Percentiles rank a stretch among this genome's conserved stretches.
phyloP scores from a whole-genome alignment of 2,329 filamentous ascomycete genomes.

The Claviceps sp. region DNA sequence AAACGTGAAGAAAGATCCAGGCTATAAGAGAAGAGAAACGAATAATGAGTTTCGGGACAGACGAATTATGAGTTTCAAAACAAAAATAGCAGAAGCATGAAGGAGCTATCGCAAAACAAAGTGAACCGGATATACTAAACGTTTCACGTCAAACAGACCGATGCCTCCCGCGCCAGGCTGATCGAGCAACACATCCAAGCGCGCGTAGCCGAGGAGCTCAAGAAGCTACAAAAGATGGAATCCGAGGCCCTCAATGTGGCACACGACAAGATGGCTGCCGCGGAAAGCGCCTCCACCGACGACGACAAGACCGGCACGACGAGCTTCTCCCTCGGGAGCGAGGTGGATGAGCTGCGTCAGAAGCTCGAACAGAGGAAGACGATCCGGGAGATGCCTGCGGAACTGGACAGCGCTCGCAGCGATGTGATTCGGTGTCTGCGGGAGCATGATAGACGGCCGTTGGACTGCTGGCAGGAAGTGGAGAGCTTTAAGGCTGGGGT shows the following conservation, averaged over 20 bases:
- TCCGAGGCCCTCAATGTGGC: constrained; percentile 54
- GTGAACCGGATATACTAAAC: neutral
- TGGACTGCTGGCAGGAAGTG: constrained; percentile 93
- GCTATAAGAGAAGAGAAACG: too few relatives aligned
- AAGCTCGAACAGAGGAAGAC: constrained; percentile 51
- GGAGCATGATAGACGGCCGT: constrained; percentile 70
- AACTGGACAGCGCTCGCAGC: constrained; percentile 60
- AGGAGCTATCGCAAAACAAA: too few relatives aligned
- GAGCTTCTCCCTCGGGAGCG: constrained; percentile 40
- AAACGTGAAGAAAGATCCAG: too few relatives aligned
- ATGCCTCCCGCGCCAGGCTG: constrained; percentile 70
- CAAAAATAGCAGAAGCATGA: too few relatives aligned
- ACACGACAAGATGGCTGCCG: constrained; percentile 47
- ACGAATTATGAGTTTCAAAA: too few relatives aligned
- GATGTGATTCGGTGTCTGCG: constrained; percentile 70
- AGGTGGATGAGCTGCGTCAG: constrained; percentile 43
- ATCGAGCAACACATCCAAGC: constrained; percentile 79
- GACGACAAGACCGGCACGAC: constrained; percentile 12
- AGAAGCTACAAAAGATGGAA: constrained; percentile 61
- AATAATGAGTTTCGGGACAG: too few relatives aligned
- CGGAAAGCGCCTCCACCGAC: constrained; percentile 19
- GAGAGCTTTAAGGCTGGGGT: constrained; percentile 85
- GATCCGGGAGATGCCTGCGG: constrained; percentile 54
- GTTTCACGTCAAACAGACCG: constrained; percentile 45
- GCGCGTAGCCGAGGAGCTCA: constrained; percentile 75